Conservation (phyloP, 2,329 filamentous ascomycete genomes). For the Uncinocarpus reesii region DNA sequence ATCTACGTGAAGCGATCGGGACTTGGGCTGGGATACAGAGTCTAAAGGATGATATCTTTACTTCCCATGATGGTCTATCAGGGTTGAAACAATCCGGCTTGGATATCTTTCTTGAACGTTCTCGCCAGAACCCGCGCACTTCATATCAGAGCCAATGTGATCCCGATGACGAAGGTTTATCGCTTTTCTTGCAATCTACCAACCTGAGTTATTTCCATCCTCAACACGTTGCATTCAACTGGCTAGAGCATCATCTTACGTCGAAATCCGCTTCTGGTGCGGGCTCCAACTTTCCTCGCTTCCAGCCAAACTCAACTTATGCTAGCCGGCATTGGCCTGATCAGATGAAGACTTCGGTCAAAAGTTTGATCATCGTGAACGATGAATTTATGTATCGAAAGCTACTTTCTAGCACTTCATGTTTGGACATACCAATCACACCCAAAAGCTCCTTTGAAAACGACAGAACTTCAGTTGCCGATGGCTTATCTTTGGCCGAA, state of each 20-base stretch:
- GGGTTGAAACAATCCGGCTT: slow-evolving; percentile 41
- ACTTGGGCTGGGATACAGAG: slow-evolving; percentile 39
- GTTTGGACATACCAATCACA: too few relatives aligned
- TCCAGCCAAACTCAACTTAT: slow-evolving; percentile 39
- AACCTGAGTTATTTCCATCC: slow-evolving; percentile 41
- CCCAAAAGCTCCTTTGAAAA: background rate
- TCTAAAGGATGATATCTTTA: slow-evolving; percentile 41
- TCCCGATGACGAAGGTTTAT: slow-evolving; percentile 29
- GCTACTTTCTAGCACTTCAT: slow-evolving; percentile 19
- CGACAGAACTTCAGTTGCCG: background rate
- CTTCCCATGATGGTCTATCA: slow-evolving; percentile 40
- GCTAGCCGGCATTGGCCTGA: slow-evolving; percentile 46
- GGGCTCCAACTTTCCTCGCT: background rate
- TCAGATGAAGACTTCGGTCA: slow-evolving; percentile 45
- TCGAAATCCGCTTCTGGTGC: slow-evolving; percentile 26
- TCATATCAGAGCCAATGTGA: slow-evolving; percentile 32
- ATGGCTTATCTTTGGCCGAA: slow-evolving; percentile 29
- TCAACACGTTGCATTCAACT: slow-evolving; percentile 45
- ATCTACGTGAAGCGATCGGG: slow-evolving; percentile 34
- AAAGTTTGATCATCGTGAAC: slow-evolving; percentile 43
- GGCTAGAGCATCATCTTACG: slow-evolving; percentile 44
- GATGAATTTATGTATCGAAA: slow-evolving; percentile 45
- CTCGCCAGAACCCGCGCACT: slow-evolving; percentile 38
- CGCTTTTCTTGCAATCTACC: slow-evolving; percentile 35
- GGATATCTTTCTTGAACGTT: slow-evolving; percentile 48